Conservation (phyloP, 257 asterid genomes). For the Pogostemon cablin region DNA sequence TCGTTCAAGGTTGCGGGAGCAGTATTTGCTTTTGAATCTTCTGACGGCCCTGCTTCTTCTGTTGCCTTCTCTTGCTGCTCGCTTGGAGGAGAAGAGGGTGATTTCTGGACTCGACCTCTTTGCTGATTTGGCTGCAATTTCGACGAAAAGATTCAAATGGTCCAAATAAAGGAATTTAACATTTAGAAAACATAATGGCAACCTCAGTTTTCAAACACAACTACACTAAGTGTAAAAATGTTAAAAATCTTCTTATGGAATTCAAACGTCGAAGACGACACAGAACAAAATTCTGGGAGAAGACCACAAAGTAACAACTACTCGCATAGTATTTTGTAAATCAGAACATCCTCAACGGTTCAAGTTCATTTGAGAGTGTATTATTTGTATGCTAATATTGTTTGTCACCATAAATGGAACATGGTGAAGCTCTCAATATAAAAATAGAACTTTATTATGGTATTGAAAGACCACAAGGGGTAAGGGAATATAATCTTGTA, state of each 20-base stretch:
- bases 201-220: not conserved
- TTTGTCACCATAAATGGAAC: not conserved
- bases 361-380: not conserved
- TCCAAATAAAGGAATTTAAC: not conserved
- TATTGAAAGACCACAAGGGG: not conserved
- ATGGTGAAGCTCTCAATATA: not conserved
- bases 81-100: constrained; percentile 51
- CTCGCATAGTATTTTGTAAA: not conserved
- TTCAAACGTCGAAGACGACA: not conserved
- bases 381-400: not conserved
- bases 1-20: constrained; percentile 43
- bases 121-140: constrained; percentile 41
- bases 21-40: constrained; percentile 42
- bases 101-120: constrained; percentile 44
- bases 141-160: too few species aligned
- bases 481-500: constrained; percentile 3
- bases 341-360: not conserved
- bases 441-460: not conserved
- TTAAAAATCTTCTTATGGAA: not conserved
- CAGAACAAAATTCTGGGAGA: not conserved
- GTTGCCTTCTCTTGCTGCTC: constrained; percentile 47
- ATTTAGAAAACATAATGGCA: not conserved
- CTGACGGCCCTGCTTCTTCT: constrained; percentile 49
- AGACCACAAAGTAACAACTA: not conserved
- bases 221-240: not conserved